phyloP scores from a whole-genome alignment of 306 rosid genomes.

The Vigna reflexopilosa region DNA sequence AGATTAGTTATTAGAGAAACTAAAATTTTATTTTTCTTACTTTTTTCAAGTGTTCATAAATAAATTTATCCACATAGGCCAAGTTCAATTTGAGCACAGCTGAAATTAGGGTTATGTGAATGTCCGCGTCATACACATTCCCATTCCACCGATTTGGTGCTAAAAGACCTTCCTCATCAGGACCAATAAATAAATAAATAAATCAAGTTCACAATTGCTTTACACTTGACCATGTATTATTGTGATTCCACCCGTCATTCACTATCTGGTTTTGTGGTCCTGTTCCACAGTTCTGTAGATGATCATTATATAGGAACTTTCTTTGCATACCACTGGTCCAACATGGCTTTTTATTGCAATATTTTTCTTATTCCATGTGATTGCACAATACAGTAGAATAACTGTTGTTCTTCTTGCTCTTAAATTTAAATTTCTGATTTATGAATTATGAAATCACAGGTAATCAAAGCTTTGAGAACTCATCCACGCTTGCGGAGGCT shows the following conservation, averaged over 20 bases:
- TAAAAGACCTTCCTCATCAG: neutral
- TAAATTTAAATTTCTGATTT: slow-evolving; percentile 28
- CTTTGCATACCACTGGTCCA: neutral
- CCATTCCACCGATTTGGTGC: neutral
- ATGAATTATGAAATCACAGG: slow-evolving; percentile 61
- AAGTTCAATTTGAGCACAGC: neutral
- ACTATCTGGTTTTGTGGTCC: slow-evolving; percentile 1
- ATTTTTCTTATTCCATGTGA: slow-evolving; percentile 4
- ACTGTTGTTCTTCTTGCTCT: slow-evolving; percentile 5
- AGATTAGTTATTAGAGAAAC: too few species aligned
- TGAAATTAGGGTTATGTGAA: slow-evolving; percentile 23
- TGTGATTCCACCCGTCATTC: neutral
- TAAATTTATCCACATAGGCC: neutral
- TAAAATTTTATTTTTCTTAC: too few species aligned
- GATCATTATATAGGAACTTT: slow-evolving; percentile 4
- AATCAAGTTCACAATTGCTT: neutral
- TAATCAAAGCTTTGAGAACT: slow-evolving; percentile 87
- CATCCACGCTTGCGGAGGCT: slow-evolving; percentile 75
- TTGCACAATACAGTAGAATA: slow-evolving; percentile 8
- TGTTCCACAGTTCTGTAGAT: slow-evolving; percentile 1
- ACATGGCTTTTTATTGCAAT: slow-evolving; percentile 1
- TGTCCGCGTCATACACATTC: neutral
- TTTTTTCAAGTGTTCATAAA: neutral
- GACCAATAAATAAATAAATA: neutral
- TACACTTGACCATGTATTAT: slow-evolving; percentile 2